phyloP scores from a whole-genome alignment of 129 eudicot species.

The Tagetes erecta region DNA sequence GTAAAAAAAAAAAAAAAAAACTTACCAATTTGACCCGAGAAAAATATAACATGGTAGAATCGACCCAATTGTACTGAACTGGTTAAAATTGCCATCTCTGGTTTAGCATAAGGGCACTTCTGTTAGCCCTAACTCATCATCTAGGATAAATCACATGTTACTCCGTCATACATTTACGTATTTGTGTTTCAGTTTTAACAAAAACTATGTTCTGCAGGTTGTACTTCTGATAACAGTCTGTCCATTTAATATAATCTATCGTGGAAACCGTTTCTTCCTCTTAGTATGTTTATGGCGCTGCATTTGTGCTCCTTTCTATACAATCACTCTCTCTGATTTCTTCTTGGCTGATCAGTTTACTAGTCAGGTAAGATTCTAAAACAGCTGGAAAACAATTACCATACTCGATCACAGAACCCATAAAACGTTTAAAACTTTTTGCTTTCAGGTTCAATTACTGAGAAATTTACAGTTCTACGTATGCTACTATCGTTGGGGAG shows the following conservation, averaged over 20 bases:
- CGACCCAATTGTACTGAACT: too few species aligned
- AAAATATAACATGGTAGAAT: neutral
- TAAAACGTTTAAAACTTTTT: neutral
- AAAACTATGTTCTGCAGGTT: conserved; percentile 36
- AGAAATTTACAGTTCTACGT: conserved; percentile 53
- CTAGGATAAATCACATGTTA: neutral
- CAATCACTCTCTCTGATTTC: conserved; percentile 51
- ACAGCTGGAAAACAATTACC: neutral
- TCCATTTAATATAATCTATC: conserved; percentile 67
- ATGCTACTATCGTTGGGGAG: conserved; percentile 17
- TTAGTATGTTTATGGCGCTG: conserved; percentile 29
- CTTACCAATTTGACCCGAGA: too few species aligned
- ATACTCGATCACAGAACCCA: neutral
- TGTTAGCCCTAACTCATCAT: neutral
- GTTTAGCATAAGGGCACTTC: neutral
- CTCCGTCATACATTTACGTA: neutral
- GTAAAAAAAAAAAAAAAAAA: too few species aligned
- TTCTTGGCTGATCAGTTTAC: conserved; percentile 79
- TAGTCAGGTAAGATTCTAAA: conserved; percentile 54
- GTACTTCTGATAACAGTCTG: conserved; percentile 50
- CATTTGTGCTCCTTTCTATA: conserved; percentile 17
- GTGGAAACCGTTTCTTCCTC: conserved; percentile 57
- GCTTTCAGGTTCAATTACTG: conserved; percentile 51
- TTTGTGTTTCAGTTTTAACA: neutral
- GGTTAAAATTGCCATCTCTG: too few species aligned